These are phyloP conservation scores for Ophiostoma quercus DNA, from an alignment of 2,329 filamentous ascomycete genomes.

Conservation along the genomic window DNA sequence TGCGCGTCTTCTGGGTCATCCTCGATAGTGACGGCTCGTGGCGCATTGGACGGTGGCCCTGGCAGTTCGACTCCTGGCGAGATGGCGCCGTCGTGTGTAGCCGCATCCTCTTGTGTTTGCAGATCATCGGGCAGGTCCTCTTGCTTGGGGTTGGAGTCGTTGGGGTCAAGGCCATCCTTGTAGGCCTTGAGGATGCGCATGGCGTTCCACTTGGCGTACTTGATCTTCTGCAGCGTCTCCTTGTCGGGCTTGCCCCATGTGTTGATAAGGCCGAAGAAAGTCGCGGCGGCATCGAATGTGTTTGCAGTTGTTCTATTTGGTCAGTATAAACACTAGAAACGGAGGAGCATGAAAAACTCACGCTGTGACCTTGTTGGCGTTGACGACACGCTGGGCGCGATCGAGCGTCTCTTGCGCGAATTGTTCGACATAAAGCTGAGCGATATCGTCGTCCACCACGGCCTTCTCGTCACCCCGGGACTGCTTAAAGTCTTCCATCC, in stretches of 20 bases:
- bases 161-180: constrained; percentile 86
- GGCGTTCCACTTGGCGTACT: constrained; percentile 95
- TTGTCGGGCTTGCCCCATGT: constrained; percentile 74
- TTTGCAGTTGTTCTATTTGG: constrained; percentile 85
- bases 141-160: constrained; percentile 74
- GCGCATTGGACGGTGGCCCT: constrained; percentile 23
- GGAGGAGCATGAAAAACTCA: too few relatives aligned
- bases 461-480: constrained; percentile 74
- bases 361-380: constrained; percentile 75
- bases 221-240: constrained; percentile 80
- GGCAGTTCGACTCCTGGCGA: constrained; percentile 34
- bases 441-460: constrained; percentile 76
- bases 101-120: constrained; percentile 48
- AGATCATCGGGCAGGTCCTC: constrained; percentile 51
- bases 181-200: constrained; percentile 84
- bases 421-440: constrained; percentile 88
- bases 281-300: constrained; percentile 86
- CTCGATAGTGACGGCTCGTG: constrained; percentile 46
- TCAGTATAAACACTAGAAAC: too few relatives aligned
- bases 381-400: constrained; percentile 74
- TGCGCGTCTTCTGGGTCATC: constrained; percentile 44
- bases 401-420: constrained; percentile 87
- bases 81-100: constrained; percentile 48
- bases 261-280: constrained; percentile 81
- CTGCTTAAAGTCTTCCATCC: constrained; percentile 68